phyloP scores from a whole-genome alignment of 2,329 filamentous ascomycete genomes.

The Chlorencoelia australis region DNA sequence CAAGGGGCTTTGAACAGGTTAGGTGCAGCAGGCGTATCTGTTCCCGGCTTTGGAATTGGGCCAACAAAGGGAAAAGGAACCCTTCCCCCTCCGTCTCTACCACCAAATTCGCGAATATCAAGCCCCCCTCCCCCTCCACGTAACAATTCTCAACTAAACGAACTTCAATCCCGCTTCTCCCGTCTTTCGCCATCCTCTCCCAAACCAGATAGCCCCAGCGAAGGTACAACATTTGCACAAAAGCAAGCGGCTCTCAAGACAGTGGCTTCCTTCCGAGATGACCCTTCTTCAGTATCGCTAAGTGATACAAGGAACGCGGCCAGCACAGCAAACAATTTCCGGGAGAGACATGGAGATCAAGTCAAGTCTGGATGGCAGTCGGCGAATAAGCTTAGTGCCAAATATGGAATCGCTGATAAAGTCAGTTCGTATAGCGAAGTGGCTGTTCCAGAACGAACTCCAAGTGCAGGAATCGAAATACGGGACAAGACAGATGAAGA shows the following conservation, averaged over 20 bases:
- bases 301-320: slow-evolving; percentile 40
- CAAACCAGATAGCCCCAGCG: slow-evolving; percentile 23
- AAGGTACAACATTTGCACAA: slow-evolving; percentile 42
- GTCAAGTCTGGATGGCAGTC: slow-evolving; percentile 41
- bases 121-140: slow-evolving; percentile 7
- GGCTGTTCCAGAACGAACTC: neutral
- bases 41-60: slow-evolving; percentile 56
- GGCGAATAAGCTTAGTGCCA: slow-evolving; percentile 25
- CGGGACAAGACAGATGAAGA: slow-evolving; percentile 1
- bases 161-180: slow-evolving; percentile 29
- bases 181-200: slow-evolving; percentile 21
- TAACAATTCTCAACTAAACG: slow-evolving; percentile 21
- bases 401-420: slow-evolving; percentile 26
- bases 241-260: slow-evolving; percentile 45
- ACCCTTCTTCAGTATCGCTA: slow-evolving; percentile 41
- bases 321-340: slow-evolving; percentile 46
- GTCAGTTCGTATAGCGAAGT: too few species aligned
- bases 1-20: slow-evolving; percentile 44
- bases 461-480: neutral
- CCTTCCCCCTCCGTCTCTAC: slow-evolving; percentile 19
- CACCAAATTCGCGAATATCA: slow-evolving; percentile 18
- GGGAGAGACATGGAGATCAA: slow-evolving; percentile 49
- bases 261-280: slow-evolving; percentile 37
- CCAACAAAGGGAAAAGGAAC: slow-evolving; percentile 28
- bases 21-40: slow-evolving; percentile 51